Evolutionary conservation across 805 yeast genomes (phyloP).

Genomic region (Clavispora asparagi): DNA sequence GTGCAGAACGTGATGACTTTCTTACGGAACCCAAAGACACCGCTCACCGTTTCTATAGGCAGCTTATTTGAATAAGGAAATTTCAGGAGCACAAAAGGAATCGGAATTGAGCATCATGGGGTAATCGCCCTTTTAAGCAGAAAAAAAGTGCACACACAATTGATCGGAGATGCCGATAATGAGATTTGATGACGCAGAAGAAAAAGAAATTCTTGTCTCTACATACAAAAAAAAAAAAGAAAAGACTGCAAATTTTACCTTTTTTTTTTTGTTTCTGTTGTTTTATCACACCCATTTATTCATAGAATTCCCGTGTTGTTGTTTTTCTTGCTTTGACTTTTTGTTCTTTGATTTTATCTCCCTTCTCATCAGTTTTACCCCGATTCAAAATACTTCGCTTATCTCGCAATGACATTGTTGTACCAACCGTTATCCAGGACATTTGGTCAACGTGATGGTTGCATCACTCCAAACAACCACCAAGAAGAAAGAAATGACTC

Average conservation of each 20-base stretch:
- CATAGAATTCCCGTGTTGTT: background rate
- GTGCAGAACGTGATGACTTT: constrained; percentile 8
- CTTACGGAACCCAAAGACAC: background rate
- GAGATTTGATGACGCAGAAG: constrained; percentile 6
- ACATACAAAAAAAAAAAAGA: constrained; percentile 4
- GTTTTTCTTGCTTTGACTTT: background rate
- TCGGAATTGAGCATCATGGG: background rate
- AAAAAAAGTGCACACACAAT: background rate
- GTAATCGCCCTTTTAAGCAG: background rate
- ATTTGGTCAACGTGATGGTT: constrained; percentile 25
- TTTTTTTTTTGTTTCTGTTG: background rate
- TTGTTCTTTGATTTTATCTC: constrained; percentile 7
- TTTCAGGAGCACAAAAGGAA: background rate
- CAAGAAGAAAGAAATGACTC: constrained; percentile 3
- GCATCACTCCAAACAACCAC: constrained; percentile 26
- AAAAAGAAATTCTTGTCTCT: constrained; percentile 14
- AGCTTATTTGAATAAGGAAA: background rate
- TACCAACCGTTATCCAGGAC: constrained; percentile 31
- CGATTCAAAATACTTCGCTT: background rate
- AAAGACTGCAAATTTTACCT: constrained; percentile 8
- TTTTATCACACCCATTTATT: background rate
- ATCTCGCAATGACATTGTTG: constrained; percentile 22
- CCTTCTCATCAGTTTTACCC: background rate
- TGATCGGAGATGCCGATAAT: background rate
- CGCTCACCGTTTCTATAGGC: background rate